Base-by-base conservation (phyloP, 805 yeast genomes). In the Candida quercuum region DNA sequence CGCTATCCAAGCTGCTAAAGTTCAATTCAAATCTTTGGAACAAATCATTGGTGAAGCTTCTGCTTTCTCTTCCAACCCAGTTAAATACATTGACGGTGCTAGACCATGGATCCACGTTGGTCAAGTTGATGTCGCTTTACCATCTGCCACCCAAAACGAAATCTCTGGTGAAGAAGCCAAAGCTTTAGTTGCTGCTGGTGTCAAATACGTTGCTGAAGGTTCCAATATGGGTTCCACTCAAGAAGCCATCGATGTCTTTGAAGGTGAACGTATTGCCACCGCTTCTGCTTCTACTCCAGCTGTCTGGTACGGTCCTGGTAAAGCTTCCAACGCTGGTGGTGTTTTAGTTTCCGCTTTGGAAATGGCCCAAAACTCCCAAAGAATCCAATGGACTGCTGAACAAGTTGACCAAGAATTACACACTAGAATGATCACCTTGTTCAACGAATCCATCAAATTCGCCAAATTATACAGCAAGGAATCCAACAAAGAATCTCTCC, bases 271-370 rank as follows among this genome's bases (percentile, higher is more conserved):
- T 73, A 32, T 63, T 30, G 49, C 66, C 37, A 64, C 67, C 40
- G 48, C 67, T 38, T 45, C 67, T 23, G 57, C 66, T 33, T 58
- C 68, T 42, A 51, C 71, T 41, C 66, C 64, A 53, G 71, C 78
- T 45, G 86, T 88, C 68, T 91, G 99, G 99, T 91, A 89, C 71
- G 98, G 95, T 58, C 97, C 97, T 63, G 98, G 97, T 71, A 91
- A 91, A 79, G 97, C 97, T 54, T 91, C 97, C 59, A 91, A 91
- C 81, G 84, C 94, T 72, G 99, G 98, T 72, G 99, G 99, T 81
- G 99, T 91, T 56, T 95, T 96, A 42, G 97, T 89, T 41, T 87
- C 96, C 42, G 98, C 97, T 61, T 77, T 91, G 52, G 99, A 91
- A 76, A 93, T 91, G 99, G 97, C 98, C 49, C 99, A 91, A 75